These are phyloP conservation scores for Collybiopsis luxurians DNA, from an alignment of 768 basidiomycete species.

Conservation along the genomic window DNA sequence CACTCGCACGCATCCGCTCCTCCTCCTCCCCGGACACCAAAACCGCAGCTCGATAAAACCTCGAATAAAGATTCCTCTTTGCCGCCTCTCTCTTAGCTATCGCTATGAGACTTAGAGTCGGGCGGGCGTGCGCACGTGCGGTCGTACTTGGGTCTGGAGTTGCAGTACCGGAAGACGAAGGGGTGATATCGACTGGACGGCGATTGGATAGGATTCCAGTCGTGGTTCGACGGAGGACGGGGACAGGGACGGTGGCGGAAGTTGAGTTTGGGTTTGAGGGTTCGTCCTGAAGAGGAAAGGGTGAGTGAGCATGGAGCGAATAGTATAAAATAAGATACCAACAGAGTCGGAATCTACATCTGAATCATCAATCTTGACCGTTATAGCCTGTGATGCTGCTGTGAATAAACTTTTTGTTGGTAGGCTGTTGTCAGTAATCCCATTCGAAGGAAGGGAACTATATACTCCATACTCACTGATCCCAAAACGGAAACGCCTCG, in stretches of 20 bases:
- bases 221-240: conserved; percentile 52
- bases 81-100: conserved; percentile 80
- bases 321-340: neutral
- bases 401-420: conserved; percentile 78
- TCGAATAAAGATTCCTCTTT: conserved; percentile 68
- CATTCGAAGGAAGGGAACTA: neutral
- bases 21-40: conserved; percentile 43
- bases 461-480: conserved; percentile 64
- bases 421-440: neutral
- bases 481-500: conserved; percentile 97
- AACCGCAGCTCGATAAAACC: conserved; percentile 78
- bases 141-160: conserved; percentile 39
- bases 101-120: conserved; percentile 51
- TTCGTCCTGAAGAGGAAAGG: neutral
- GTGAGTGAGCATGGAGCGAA: neutral
- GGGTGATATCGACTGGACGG: conserved; percentile 49
- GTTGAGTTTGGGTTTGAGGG: neutral
- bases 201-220: conserved; percentile 79
- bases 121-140: conserved; percentile 19
- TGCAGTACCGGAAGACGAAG: conserved; percentile 41
- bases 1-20: neutral
- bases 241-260: conserved; percentile 11
- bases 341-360: conserved; percentile 29
- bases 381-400: conserved; percentile 80
- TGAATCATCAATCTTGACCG: conserved; percentile 58